phyloP scores from a whole-genome alignment of 2,329 filamentous ascomycete species.

The Periconia macrospinosa region DNA sequence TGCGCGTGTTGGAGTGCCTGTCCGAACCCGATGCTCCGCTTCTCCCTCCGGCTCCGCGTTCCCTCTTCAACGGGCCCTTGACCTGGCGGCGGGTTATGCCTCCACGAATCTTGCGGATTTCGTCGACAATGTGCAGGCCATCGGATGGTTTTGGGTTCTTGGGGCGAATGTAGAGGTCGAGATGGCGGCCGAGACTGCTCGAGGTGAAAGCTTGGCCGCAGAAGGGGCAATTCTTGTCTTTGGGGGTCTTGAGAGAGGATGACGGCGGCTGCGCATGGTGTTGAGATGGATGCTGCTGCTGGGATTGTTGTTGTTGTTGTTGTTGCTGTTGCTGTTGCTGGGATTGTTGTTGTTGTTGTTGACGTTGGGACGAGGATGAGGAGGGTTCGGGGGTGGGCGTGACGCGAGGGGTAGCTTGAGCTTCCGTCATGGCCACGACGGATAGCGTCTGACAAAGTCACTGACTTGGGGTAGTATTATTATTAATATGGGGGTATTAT shows the following conservation, averaged over 20 bases:
- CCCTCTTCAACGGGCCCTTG: slow-evolving; percentile 64
- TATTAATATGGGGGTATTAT: too few relatives aligned
- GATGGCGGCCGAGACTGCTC: slow-evolving; percentile 87
- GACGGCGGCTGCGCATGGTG: background rate
- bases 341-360: background rate
- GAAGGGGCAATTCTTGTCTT: slow-evolving; percentile 87
- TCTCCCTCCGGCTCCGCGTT: slow-evolving; percentile 40
- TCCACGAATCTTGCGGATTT: slow-evolving; percentile 80
- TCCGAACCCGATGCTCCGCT: background rate
- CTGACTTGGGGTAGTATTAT: too few relatives aligned
- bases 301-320: background rate
- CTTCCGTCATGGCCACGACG: slow-evolving; percentile 9
- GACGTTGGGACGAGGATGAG: slow-evolving; percentile 26
- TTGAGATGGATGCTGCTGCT: background rate
- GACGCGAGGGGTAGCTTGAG: slow-evolving; percentile 6
- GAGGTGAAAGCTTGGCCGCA: slow-evolving; percentile 91
- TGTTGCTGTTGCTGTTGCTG: background rate
- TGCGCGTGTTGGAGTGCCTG: slow-evolving; percentile 5
- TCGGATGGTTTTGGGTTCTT: slow-evolving; percentile 88
- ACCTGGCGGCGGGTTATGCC: slow-evolving; percentile 86
- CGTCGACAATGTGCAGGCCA: slow-evolving; percentile 86
- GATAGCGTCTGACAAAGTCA: too few relatives aligned
- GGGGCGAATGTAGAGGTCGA: slow-evolving; percentile 91
- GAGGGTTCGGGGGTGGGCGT: slow-evolving; percentile 19
- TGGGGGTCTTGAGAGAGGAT: slow-evolving; percentile 56